A percentile compares a stretch with the other conserved stretches of the same genome.
These are phyloP conservation scores for Aristolochia californica DNA, from an alignment of 164 flowering plant species.

Conservation along the genomic window DNA sequence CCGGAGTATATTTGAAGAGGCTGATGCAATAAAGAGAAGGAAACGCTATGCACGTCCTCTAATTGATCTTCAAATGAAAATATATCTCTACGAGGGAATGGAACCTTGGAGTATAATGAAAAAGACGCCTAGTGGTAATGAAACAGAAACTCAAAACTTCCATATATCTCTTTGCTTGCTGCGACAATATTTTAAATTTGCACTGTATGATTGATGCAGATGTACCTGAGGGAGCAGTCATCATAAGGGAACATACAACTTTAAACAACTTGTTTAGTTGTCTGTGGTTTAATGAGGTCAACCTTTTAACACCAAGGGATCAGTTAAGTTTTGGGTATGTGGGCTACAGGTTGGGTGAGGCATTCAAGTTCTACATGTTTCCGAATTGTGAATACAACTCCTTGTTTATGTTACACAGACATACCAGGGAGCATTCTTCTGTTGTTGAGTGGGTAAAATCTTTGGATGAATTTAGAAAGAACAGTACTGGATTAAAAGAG, in stretches of 20 bases:
- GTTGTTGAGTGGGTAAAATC: conserved; percentile 78
- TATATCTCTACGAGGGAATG: conserved; percentile 84
- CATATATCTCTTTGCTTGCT: neutral
- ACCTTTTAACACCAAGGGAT: conserved; percentile 93
- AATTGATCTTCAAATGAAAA: conserved; percentile 88
- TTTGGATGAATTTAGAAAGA: conserved; percentile 42
- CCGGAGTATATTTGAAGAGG: conserved; percentile 86
- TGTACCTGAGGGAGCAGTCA: conserved; percentile 97
- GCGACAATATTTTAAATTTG: neutral
- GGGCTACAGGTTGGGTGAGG: conserved; percentile 57
- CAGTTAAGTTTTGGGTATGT: conserved; percentile 96
- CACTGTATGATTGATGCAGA: conserved; percentile 35
- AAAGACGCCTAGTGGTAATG: conserved; percentile 70
- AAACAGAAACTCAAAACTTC: neutral
- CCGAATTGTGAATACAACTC: conserved; percentile 94
- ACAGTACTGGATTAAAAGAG: conserved; percentile 53
- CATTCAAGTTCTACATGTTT: conserved; percentile 80
- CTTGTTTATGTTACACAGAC: conserved; percentile 68
- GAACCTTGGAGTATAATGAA: conserved; percentile 70
- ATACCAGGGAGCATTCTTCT: conserved; percentile 94
- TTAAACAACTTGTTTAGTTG: conserved; percentile 80
- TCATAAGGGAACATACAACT: conserved; percentile 82
- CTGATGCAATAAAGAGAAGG: conserved; percentile 90
- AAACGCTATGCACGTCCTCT: conserved; percentile 97
- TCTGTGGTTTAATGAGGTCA: conserved; percentile 96